phyloP scores from a whole-genome alignment of 176 grass and related monocot species.

The Bromus sterilis region DNA sequence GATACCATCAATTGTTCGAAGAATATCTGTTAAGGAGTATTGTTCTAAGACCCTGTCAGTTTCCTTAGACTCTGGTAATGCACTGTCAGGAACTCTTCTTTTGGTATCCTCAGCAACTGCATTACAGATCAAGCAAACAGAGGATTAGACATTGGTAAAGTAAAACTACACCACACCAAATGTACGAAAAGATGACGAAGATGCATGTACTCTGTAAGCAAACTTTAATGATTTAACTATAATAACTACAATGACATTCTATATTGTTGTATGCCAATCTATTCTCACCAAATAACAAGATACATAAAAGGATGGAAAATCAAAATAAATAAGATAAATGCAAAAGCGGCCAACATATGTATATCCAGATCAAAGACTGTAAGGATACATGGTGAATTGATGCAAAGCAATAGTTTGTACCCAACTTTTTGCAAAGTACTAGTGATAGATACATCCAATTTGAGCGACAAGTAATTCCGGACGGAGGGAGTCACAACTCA shows the following conservation, averaged over 20 bases:
- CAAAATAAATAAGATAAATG: background rate
- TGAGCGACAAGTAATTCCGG: too few species aligned
- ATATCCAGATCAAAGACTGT: conserved; percentile 1
- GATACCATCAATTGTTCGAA: conserved; percentile 58
- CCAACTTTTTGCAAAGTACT: conserved; percentile 11
- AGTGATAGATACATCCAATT: too few species aligned
- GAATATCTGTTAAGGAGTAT: conserved; percentile 46
- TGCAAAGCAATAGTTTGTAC: background rate
- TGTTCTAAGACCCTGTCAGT: conserved; percentile 23
- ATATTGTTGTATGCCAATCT: background rate
- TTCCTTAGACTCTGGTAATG: conserved; percentile 30
- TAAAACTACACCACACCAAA: background rate
- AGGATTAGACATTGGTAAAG: background rate
- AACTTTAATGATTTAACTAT: background rate
- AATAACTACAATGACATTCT: background rate
- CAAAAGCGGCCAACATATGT: conserved; percentile 6
- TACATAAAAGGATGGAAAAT: background rate
- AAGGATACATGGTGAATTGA: background rate
- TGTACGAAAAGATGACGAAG: background rate
- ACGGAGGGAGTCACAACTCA: background rate
- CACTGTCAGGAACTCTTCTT: conserved; percentile 34
- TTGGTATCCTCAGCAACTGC: conserved; percentile 41
- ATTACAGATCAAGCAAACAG: background rate
- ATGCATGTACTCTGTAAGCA: background rate
- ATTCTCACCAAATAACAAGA: background rate